Evolutionary conservation across 257 asterid species (phyloP), one percentile per base, ranked within the genome.

Genomic region (Solanum lycopersicoides): DNA sequence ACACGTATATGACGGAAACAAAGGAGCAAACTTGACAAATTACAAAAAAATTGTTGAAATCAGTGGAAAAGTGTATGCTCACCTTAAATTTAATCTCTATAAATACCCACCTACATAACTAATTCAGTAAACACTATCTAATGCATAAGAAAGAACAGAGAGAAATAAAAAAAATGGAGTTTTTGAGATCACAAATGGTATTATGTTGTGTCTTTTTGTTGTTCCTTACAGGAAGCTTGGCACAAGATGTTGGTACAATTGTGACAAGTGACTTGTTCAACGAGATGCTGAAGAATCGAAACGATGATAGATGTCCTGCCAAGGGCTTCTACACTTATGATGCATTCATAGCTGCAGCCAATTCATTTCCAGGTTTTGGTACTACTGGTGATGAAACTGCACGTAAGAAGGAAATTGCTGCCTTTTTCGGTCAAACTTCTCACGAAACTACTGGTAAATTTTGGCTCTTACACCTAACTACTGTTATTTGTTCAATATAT

Each of bases 361-460:
- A 66, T 50, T 90, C 91, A 18, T 90, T 89, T 66, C 39, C 32
- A 44, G 90, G 83, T 28, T 91, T 91, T 42, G 91, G 91, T 72
- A 90, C 91, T 4, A 87, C 90, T 9, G 92, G 92, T 25, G 88
- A 89, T 68, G 21, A 59, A 11, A 25, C n/a, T 10, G 82, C 88
- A 0, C 85, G 89, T 10, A 90, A 88, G 82, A 86, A 89, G 9
- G 90, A 91, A 63, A 86, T 89, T 23, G 91, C 90, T 15, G 91
- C 91, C 16, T 90, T 90, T 68, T 76, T 90, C 1, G 91, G 89
- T 37, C 91, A 91, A 82, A 91, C 89, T 23, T 91, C 92, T 32
- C 92, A 89, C 3, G 92, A 89, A 39, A 89, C 89, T 28, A 89
- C 88, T 28, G 92, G 90, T 90, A 66, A n/a, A 30, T 34, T 34